These are phyloP conservation scores for Fomitopsis schrenkii DNA, from an alignment of 1,284 basidiomycete genomes.

Conservation along the genomic window DNA sequence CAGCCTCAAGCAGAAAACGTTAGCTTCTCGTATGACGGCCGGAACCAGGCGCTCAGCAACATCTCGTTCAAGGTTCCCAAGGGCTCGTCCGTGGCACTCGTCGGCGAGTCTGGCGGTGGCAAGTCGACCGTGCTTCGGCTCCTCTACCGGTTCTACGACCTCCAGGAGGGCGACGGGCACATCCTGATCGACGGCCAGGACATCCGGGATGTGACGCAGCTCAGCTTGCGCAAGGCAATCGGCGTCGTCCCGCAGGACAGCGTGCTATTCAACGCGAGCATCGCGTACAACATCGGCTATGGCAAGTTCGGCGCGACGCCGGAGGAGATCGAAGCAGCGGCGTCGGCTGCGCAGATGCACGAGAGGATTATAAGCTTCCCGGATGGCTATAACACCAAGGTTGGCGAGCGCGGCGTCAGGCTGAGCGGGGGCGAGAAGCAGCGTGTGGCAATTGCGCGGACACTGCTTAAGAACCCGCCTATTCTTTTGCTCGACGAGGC, in stretches of 20 bases:
- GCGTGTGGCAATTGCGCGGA: conserved; percentile 82
- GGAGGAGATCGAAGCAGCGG: conserved; percentile 71
- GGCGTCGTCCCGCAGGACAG: conserved; percentile 83
- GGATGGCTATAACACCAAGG: conserved; percentile 75
- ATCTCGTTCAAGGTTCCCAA: conserved; percentile 84
- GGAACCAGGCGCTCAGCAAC: conserved; percentile 65
- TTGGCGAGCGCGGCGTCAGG: conserved; percentile 80
- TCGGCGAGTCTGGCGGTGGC: conserved; percentile 77
- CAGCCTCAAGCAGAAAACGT: conserved; percentile 56
- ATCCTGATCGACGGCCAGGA: conserved; percentile 83
- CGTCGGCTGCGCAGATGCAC: conserved; percentile 78
- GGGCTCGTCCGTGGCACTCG: conserved; percentile 77
- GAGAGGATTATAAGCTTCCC: conserved; percentile 77
- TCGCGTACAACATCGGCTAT: conserved; percentile 75
- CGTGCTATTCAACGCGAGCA: conserved; percentile 81
- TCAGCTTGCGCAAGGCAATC: conserved; percentile 73
- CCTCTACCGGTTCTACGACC: conserved; percentile 88
- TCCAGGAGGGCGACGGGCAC: conserved; percentile 66
- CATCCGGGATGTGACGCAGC: conserved; percentile 81
- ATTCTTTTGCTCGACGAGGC: conserved; percentile 83
- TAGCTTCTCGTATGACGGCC: conserved; percentile 79
- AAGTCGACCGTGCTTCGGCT: conserved; percentile 83
- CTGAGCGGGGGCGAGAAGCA: conserved; percentile 83
- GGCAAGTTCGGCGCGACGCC: conserved; percentile 64
- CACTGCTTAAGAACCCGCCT: conserved; percentile 82